phyloP scores from a whole-genome alignment of 2,329 filamentous ascomycete species.

The Diaporthe eres region DNA sequence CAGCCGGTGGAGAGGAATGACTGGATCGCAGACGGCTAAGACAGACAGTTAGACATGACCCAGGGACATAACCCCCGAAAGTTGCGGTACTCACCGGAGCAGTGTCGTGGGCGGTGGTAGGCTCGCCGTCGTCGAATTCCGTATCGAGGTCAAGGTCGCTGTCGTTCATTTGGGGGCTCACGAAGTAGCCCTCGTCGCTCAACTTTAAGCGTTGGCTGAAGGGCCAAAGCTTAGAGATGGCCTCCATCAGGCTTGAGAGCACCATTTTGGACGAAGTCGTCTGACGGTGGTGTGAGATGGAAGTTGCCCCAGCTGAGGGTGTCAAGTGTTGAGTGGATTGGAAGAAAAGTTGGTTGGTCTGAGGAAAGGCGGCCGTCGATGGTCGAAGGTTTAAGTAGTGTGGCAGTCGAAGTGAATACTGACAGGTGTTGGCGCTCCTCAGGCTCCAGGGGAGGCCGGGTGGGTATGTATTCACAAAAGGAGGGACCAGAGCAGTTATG shows the following conservation, averaged over 20 bases:
- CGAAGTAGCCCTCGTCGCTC: not conserved
- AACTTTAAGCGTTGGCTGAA: too few relatives aligned
- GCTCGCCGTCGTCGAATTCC: too few relatives aligned
- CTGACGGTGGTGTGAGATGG: not conserved
- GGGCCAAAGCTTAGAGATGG: not conserved
- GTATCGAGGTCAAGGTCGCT: not conserved
- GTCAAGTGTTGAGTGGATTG: not conserved
- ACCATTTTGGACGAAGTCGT: not conserved
- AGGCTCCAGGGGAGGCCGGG: too few relatives aligned
- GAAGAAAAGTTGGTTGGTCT: not conserved
- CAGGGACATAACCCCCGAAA: rapidly evolving
- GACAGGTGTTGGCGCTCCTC: too few relatives aligned
- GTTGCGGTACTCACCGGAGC: not conserved
- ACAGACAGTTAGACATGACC: not conserved
- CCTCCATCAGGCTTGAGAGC: not conserved
- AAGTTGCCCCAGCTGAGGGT: not conserved
- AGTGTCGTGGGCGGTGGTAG: not conserved
- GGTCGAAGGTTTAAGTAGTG: not conserved
- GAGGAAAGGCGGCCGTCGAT: not conserved
- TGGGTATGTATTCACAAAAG: too few relatives aligned
- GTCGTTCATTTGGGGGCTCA: not conserved
- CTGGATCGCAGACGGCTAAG: not conserved
- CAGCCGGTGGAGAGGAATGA: not conserved
- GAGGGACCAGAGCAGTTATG: not conserved
- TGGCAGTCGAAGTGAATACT: not conserved